These are phyloP conservation scores for Pseudogymnoascus sp. DNA, from an alignment of 2,329 filamentous ascomycete species.

Conservation along the genomic window DNA sequence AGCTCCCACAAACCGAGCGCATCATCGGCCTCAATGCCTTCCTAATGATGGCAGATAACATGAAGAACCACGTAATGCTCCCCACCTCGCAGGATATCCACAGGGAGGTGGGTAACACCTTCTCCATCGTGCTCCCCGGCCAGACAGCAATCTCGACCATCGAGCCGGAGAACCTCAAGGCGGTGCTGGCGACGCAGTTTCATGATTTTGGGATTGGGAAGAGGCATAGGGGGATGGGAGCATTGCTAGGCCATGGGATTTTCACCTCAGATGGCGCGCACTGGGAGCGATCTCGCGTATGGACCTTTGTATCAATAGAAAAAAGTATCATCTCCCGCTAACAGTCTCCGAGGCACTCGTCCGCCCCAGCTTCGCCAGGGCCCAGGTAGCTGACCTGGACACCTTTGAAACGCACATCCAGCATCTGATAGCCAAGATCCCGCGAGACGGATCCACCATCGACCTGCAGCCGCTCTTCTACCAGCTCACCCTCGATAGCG, in stretches of 20 bases:
- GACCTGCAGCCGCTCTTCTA: conserved; percentile 59
- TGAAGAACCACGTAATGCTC: not conserved
- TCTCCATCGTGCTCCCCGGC: not conserved
- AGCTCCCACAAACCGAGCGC: conserved; percentile 24
- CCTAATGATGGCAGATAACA: conserved; percentile 12
- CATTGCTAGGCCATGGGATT: conserved; percentile 26
- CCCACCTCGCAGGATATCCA: not conserved
- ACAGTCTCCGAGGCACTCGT: conserved; percentile 33
- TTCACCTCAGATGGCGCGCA: conserved; percentile 26
- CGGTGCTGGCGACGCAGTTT: conserved; percentile 46
- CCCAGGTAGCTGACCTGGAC: conserved; percentile 57
- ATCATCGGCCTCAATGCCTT: conserved; percentile 25
- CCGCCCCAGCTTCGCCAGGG: conserved; percentile 46
- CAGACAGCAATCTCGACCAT: not conserved
- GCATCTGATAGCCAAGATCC: conserved; percentile 48
- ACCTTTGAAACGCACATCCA: conserved; percentile 65
- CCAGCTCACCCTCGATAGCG: conserved; percentile 51
- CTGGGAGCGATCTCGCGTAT: conserved; percentile 19
- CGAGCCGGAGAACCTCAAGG: conserved; percentile 43
- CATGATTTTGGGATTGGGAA: conserved; percentile 39
- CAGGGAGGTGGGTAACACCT: not conserved
- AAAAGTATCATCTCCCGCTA: conserved; percentile 15
- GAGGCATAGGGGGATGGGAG: conserved; percentile 38
- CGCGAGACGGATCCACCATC: conserved; percentile 28
- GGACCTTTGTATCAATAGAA: not conserved